Percentiles rank a stretch among this genome's conserved stretches.
Evolutionary conservation across 352 stramenopile genomes (phyloP).

Genomic region (Phytophthora palmivora): DNA sequence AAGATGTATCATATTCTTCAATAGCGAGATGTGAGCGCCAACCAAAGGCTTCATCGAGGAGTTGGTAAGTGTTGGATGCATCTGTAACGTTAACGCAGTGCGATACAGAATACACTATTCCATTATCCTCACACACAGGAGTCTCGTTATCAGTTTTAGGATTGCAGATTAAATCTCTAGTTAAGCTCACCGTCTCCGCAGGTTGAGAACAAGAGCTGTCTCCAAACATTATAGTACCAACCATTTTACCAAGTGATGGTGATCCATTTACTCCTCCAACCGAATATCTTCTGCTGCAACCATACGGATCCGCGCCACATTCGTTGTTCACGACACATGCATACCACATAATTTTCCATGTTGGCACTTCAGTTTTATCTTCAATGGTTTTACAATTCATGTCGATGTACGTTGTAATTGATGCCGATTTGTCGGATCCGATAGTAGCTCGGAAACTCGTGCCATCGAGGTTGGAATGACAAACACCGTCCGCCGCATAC

Average conservation of each 20-base stretch:
- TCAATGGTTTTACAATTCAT: background rate
- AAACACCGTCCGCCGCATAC: conserved; percentile 10
- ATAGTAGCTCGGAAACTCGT: conserved; percentile 17
- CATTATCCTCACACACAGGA: background rate
- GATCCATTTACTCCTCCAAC: conserved; percentile 12
- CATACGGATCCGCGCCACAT: background rate
- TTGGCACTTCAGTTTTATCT: background rate
- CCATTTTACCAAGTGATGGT: conserved; percentile 2
- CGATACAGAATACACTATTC: conserved; percentile 1
- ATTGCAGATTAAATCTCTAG: conserved; percentile 7
- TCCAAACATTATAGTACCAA: background rate
- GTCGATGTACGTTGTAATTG: conserved; percentile 8
- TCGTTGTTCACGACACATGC: background rate
- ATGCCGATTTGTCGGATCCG: background rate
- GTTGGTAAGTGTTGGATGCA: background rate
- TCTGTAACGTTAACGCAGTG: background rate
- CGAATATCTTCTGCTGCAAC: conserved; percentile 8
- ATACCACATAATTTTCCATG: conserved; percentile 1
- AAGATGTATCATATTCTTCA: conserved; percentile 4
- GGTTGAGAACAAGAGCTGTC: conserved; percentile 11
- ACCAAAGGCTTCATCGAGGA: conserved; percentile 5
- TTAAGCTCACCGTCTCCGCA: background rate
- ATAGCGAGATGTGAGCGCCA: conserved; percentile 8
- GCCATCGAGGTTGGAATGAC: conserved; percentile 7
- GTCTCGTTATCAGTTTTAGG: background rate